Evolutionary conservation across 352 stramenopile genomes (phyloP).

Genomic region (Phytophthora pseudosyringae): DNA sequence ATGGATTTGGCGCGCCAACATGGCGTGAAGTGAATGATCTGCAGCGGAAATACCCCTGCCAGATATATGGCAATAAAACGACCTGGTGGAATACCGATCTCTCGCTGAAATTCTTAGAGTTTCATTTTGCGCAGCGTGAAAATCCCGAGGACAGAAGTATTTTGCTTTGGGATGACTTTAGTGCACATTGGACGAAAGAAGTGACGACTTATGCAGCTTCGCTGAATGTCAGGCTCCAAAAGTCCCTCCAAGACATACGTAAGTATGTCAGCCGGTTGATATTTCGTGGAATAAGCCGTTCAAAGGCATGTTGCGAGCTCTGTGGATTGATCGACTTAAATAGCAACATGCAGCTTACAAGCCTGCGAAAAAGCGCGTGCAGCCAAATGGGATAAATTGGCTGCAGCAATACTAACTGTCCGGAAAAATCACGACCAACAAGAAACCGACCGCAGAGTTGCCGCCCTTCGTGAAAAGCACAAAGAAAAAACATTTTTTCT

Average conservation of each 20-base stretch:
- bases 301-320: too few relatives aligned
- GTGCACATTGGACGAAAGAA: not conserved
- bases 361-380: too few relatives aligned
- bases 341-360: too few relatives aligned
- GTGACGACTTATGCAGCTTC: not conserved
- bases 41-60: too few relatives aligned
- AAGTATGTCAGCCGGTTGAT: too few relatives aligned
- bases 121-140: conserved; percentile 3
- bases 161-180: conserved; percentile 11
- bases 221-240: too few relatives aligned
- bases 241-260: too few relatives aligned
- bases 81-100: too few relatives aligned
- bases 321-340: too few relatives aligned
- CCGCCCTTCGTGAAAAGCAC: conserved; percentile 3
- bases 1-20: too few relatives aligned
- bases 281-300: not conserved
- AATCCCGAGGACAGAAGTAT: conserved; percentile 1
- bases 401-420: conserved; percentile 6
- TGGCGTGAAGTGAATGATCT: too few relatives aligned
- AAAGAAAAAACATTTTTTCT: conserved; percentile 6
- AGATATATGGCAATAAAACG: too few relatives aligned
- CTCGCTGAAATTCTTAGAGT: not conserved
- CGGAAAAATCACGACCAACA: conserved; percentile 1
- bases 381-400: conserved; percentile 10
- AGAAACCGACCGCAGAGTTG: conserved; percentile 1